phyloP scores from a whole-genome alignment of 2,329 filamentous ascomycete species.

The Colletotrichum truncatum region DNA sequence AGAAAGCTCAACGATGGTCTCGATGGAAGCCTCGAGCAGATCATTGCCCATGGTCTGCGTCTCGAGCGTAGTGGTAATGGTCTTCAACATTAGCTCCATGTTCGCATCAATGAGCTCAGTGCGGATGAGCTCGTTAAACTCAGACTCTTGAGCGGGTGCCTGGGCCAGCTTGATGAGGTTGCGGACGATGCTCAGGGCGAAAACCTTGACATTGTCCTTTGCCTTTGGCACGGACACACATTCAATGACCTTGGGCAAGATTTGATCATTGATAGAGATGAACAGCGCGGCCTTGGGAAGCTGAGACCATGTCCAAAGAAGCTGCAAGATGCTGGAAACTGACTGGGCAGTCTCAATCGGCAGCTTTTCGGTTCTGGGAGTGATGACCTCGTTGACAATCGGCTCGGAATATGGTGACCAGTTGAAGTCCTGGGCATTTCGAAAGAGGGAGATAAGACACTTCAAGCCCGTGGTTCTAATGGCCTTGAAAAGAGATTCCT shows the following conservation, averaged over 20 bases:
- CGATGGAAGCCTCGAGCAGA: constrained; percentile 81
- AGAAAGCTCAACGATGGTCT: constrained; percentile 80
- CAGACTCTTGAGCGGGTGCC: constrained; percentile 62
- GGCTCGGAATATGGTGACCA: constrained; percentile 77
- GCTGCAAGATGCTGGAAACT: constrained; percentile 81
- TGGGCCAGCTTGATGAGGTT: constrained; percentile 71
- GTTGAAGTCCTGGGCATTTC: constrained; percentile 73
- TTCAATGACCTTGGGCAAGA: constrained; percentile 77
- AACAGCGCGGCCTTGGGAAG: constrained; percentile 74
- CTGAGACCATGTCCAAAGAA: constrained; percentile 84
- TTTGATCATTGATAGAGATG: constrained; percentile 66
- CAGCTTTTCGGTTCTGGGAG: constrained; percentile 80
- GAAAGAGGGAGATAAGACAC: constrained; percentile 82
- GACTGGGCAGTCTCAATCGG: constrained; percentile 89
- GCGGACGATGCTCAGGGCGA: constrained; percentile 79
- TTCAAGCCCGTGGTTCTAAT: constrained; percentile 81
- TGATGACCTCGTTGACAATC: constrained; percentile 80
- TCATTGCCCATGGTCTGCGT: constrained; percentile 71
- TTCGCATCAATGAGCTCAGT: constrained; percentile 65
- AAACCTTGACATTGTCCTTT: constrained; percentile 87
- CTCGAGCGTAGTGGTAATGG: constrained; percentile 74
- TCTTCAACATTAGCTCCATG: constrained; percentile 69
- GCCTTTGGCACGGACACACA: constrained; percentile 77
- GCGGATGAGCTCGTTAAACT: constrained; percentile 64
- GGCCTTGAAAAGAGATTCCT: constrained; percentile 69